A percentile compares a stretch with the other conserved stretches of the same genome.
Evolutionary conservation across 208 protist genomes (phyloP).

Genomic region (Phytomonas sp.): DNA sequence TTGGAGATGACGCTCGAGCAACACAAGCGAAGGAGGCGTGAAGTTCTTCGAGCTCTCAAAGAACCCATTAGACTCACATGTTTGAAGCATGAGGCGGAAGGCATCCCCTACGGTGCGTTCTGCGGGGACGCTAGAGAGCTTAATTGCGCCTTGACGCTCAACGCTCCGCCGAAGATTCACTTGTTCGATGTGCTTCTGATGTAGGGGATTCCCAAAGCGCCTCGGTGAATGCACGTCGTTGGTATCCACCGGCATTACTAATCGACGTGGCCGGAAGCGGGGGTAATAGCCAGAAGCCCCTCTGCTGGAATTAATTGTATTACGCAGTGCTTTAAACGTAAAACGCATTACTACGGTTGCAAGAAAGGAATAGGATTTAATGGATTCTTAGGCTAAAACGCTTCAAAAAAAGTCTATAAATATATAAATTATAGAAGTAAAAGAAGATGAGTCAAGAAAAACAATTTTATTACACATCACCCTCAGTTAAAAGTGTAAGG

Average conservation of each 20-base stretch:
- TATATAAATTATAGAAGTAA: not conserved
- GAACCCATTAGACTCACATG: constrained; percentile 35
- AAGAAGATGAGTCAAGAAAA: not conserved
- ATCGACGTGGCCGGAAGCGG: constrained; percentile 64
- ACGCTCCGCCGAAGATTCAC: constrained; percentile 23
- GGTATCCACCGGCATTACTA: constrained; percentile 85
- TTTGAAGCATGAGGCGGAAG: constrained; percentile 61
- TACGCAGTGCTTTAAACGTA: constrained; percentile 15
- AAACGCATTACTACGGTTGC: not conserved
- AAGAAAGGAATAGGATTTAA: not conserved
- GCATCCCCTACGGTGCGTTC: constrained; percentile 82
- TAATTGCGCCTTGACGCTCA: constrained; percentile 48
- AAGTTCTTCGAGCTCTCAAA: constrained; percentile 16
- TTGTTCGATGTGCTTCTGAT: constrained; percentile 31
- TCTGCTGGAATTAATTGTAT: constrained; percentile 34
- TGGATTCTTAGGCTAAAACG: not conserved
- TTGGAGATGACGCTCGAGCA: not conserved
- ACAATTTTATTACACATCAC: not conserved
- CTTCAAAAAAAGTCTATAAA: not conserved
- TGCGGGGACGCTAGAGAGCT: constrained; percentile 46
- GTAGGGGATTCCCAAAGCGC: constrained; percentile 48
- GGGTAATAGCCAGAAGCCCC: constrained; percentile 59
- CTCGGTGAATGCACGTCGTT: constrained; percentile 40
- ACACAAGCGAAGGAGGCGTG: not conserved
- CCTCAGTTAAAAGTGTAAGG: not conserved